phyloP scores from a whole-genome alignment of 306 rosid genomes.

The Prunus campanulata region DNA sequence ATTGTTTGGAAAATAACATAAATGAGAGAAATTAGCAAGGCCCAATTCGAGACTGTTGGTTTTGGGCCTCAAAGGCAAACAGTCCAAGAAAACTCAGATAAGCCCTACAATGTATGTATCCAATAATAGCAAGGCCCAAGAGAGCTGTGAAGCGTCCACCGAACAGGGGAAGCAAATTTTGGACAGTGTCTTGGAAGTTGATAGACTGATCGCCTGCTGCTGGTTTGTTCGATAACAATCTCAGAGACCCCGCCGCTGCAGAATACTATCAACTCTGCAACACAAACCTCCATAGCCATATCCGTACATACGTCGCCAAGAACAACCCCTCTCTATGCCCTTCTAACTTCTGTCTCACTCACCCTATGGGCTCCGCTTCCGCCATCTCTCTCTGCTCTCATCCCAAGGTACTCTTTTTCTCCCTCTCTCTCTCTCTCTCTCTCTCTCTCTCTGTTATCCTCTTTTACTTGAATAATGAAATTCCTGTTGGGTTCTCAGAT shows the following conservation, averaged over 20 bases:
- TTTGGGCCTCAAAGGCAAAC: neutral
- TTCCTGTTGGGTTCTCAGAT: constrained; percentile 9
- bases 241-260: constrained; percentile 15
- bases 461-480: neutral
- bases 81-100: neutral
- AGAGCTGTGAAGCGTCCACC: too few species aligned
- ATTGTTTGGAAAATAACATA: too few species aligned
- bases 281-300: neutral
- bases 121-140: neutral
- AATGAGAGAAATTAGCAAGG: neutral
- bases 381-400: constrained; percentile 55
- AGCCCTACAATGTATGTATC: neutral
- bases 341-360: neutral
- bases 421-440: neutral
- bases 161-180: neutral
- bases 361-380: constrained; percentile 59
- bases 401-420: constrained; percentile 35
- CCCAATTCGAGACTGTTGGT: neutral
- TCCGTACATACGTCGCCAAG: neutral
- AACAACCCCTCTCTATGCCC: constrained; percentile 9
- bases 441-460: neutral
- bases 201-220: neutral
- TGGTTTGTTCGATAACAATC: neutral
- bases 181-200: neutral
- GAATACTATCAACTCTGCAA: neutral